A percentile compares a stretch with the other conserved stretches of the same genome.
Conservation (phyloP, 2,329 filamentous ascomycete species). For the Arthrobotrys sinensis region DNA sequence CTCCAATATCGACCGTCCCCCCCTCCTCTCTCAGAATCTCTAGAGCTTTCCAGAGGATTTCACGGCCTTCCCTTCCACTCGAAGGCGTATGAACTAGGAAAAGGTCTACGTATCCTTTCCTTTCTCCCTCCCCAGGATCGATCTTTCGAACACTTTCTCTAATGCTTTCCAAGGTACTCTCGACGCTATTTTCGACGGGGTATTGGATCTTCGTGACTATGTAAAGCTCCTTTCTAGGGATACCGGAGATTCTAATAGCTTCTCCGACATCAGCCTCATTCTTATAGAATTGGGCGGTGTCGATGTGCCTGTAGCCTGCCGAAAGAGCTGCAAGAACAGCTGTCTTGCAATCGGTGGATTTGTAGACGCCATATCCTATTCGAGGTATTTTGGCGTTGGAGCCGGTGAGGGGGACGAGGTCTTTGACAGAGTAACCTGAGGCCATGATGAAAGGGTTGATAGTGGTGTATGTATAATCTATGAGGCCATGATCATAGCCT, state of each 20-base stretch:
- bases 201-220: constrained; percentile 79
- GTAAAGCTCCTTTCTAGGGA: constrained; percentile 76
- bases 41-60: constrained; percentile 77
- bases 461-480: background rate
- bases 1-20: constrained; percentile 77
- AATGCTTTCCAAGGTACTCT: constrained; percentile 74
- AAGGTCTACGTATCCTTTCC: constrained; percentile 77
- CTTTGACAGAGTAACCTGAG: constrained; percentile 25
- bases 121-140: constrained; percentile 70
- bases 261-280: constrained; percentile 79
- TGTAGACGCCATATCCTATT: constrained; percentile 81
- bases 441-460: constrained; percentile 11
- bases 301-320: constrained; percentile 76
- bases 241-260: constrained; percentile 73
- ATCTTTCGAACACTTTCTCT: constrained; percentile 75
- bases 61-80: constrained; percentile 72
- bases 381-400: constrained; percentile 71
- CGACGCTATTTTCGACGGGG: constrained; percentile 71
- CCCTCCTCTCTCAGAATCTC: constrained; percentile 76
- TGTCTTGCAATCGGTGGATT: constrained; percentile 73
- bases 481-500: background rate
- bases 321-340: constrained; percentile 75
- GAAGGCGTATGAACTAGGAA: constrained; percentile 79
- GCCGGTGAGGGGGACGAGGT: constrained; percentile 40
- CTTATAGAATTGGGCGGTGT: constrained; percentile 79